Base-by-base conservation (phyloP, 768 basidiomycete genomes). In the Trametes elegans region DNA sequence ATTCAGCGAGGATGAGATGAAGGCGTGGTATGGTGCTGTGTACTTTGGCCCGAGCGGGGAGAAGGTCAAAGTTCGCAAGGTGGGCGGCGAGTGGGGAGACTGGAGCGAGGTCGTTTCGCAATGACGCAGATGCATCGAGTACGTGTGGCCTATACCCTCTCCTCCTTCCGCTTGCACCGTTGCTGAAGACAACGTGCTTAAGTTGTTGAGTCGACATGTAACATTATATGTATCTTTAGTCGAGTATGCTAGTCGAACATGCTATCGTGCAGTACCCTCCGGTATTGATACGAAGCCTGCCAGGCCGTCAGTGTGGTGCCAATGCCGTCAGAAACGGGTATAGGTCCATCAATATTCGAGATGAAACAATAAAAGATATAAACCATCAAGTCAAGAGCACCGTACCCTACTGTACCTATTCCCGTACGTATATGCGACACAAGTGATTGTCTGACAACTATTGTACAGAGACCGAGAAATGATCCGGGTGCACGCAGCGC, bases 11-110 rank as follows among this genome's bases (percentile, higher is more conserved):
- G 83, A 86, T 6, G 89, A 94, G 58, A 83, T 96, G 79, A 78
- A 79, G 47, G 77, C 79, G 3, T 96, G 93, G 93, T 81, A 78
- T 66, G 80, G 81, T 48, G 90, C 90, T 1, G 75, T 81, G 3
- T 96, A 93, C 66, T 96, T 96, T 69, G 93, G 93, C 9, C 58
- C 75, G 2, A 65, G 70, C 0, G 93, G 91, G 13, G 90, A 89
- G 65, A 88, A 91, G 64, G 84, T 96, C 28, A 80, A 84, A 55
- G 78, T 95, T 28, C 79, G 90, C 35, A 73, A 68, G 52, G 75
- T 80, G 0, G 88, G 83, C 1, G 81, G 81, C 19, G 81, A 84
- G n/a, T 93, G 90, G 90, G 78, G 78, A 2, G 73, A 74, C 42
- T 93, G 90, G 90, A 77, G 82, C 34, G 79, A 89, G 62, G 63